Percentiles rank a stretch among this genome's conserved stretches.
phyloP scores from a whole-genome alignment of 2,329 filamentous ascomycete genomes.

The Lojkania enalia region DNA sequence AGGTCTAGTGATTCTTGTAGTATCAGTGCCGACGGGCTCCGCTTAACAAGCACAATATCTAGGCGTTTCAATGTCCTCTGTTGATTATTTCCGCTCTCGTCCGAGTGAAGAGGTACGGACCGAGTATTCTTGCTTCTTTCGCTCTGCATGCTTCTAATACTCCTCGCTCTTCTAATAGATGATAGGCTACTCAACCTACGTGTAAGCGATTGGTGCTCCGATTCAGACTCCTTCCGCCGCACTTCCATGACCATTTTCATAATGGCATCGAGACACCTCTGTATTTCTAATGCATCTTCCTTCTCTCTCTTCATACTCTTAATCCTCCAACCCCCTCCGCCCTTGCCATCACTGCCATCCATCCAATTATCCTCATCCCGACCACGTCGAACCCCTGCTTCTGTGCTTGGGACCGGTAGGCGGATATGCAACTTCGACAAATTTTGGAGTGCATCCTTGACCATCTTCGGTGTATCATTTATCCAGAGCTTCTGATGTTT shows the following conservation, averaged over 20 bases:
- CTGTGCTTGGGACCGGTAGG: constrained; percentile 28
- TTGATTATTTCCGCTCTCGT: constrained; percentile 7
- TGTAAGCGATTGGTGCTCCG: constrained; percentile 3
- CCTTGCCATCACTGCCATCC: constrained; percentile 25
- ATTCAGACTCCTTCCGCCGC: neutral
- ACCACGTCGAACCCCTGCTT: constrained; percentile 17
- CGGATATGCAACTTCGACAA: constrained; percentile 25
- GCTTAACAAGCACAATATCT: constrained; percentile 30
- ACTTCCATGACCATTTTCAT: constrained; percentile 14
- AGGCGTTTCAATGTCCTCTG: constrained; percentile 22
- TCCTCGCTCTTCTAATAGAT: constrained; percentile 9
- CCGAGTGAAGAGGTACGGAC: neutral
- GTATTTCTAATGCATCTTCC: constrained; percentile 20
- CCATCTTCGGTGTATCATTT: constrained; percentile 19
- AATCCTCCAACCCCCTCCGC: constrained; percentile 21
- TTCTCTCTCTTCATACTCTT: constrained; percentile 28
- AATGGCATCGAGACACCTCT: constrained; percentile 23
- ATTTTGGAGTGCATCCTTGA: constrained; percentile 18
- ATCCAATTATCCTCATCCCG: constrained; percentile 24
- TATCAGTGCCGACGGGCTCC: constrained; percentile 18
- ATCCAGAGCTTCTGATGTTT: constrained; percentile 27
- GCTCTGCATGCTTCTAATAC: constrained; percentile 1
- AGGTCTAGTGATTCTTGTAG: constrained; percentile 22
- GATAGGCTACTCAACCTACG: constrained; percentile 7
- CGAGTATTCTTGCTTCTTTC: constrained; percentile 10